These are phyloP conservation scores for Aristolochia fimbriata DNA, from an alignment of 164 flowering plant genomes.

Conservation along the genomic window DNA sequence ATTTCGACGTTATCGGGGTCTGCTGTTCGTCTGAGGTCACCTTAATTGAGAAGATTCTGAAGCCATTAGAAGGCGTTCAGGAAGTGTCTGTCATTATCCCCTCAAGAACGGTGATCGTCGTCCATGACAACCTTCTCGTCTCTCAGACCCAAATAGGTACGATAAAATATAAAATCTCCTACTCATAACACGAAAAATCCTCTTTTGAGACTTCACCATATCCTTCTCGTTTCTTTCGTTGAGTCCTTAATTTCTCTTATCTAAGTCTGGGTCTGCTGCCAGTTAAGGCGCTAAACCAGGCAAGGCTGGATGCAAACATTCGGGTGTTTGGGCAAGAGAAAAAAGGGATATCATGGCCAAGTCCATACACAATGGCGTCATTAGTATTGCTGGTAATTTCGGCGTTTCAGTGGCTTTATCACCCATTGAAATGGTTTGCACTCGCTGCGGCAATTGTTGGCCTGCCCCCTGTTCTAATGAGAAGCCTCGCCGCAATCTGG, in stretches of 20 bases:
- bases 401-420: slow-evolving; percentile 35
- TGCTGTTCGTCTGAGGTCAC: slow-evolving; percentile 84
- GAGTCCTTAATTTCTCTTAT: too few species aligned
- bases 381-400: slow-evolving; percentile 49
- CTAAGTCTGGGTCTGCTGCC: slow-evolving; percentile 6
- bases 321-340: slow-evolving; percentile 35
- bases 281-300: slow-evolving; percentile 78
- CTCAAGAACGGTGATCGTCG: slow-evolving; percentile 66
- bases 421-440: slow-evolving; percentile 63
- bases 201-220: too few species aligned
- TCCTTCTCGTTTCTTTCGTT: too few species aligned
- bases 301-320: slow-evolving; percentile 73
- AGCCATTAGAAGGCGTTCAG: slow-evolving; percentile 54
- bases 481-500: slow-evolving; percentile 30
- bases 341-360: slow-evolving; percentile 63
- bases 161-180: too few species aligned
- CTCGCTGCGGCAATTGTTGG: slow-evolving; percentile 56
- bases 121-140: slow-evolving; percentile 55
- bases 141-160: slow-evolving; percentile 71
- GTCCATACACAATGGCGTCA: slow-evolving; percentile 47
- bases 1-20: slow-evolving; percentile 82
- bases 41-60: slow-evolving; percentile 51
- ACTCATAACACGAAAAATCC: too few species aligned
- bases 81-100: slow-evolving; percentile 66
- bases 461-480: slow-evolving; percentile 42